phyloP scores from a whole-genome alignment of 768 basidiomycete genomes.

The Pholiota microspora region DNA sequence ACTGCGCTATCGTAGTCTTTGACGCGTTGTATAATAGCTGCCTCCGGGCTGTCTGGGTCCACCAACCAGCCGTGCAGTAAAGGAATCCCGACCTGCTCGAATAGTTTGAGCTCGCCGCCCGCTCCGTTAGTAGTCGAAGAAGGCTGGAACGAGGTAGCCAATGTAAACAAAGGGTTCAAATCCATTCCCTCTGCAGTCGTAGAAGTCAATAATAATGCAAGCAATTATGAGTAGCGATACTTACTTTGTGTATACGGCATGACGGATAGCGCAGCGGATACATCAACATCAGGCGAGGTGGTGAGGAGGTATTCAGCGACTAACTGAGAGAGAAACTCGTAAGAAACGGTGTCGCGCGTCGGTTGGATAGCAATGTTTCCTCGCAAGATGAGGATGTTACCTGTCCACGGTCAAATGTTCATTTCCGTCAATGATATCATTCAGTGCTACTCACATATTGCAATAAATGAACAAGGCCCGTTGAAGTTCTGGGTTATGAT shows the following conservation, averaged over 20 bases:
- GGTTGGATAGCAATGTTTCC: slow-evolving; percentile 76
- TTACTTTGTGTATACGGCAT: slow-evolving; percentile 77
- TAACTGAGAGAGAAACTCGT: slow-evolving; percentile 80
- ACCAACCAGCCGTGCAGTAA: slow-evolving; percentile 91
- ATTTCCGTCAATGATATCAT: background rate
- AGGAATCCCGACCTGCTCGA: slow-evolving; percentile 75
- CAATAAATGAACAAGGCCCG: slow-evolving; percentile 92
- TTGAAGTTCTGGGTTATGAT: slow-evolving; percentile 85
- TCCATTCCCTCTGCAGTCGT: slow-evolving; percentile 73
- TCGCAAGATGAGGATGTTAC: slow-evolving; percentile 88
- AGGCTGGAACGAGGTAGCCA: slow-evolving; percentile 65
- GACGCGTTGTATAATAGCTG: slow-evolving; percentile 45
- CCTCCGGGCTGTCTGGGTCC: slow-evolving; percentile 66
- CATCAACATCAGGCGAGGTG: slow-evolving; percentile 55
- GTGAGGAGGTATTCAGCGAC: slow-evolving; percentile 80
- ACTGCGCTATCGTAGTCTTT: slow-evolving; percentile 76
- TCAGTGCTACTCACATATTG: slow-evolving; percentile 59
- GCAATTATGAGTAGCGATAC: slow-evolving; percentile 23
- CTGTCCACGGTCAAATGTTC: slow-evolving; percentile 30
- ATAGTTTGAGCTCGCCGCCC: slow-evolving; percentile 81
- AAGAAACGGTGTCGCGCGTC: slow-evolving; percentile 67
- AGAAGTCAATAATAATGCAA: background rate
- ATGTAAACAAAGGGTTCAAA: slow-evolving; percentile 82
- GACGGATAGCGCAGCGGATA: slow-evolving; percentile 70
- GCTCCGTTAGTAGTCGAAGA: slow-evolving; percentile 33